Percentiles rank a stretch among this genome's conserved stretches.
These are phyloP conservation scores for Starmera amethionina DNA, from an alignment of 805 yeast genomes.

Conservation along the genomic window DNA sequence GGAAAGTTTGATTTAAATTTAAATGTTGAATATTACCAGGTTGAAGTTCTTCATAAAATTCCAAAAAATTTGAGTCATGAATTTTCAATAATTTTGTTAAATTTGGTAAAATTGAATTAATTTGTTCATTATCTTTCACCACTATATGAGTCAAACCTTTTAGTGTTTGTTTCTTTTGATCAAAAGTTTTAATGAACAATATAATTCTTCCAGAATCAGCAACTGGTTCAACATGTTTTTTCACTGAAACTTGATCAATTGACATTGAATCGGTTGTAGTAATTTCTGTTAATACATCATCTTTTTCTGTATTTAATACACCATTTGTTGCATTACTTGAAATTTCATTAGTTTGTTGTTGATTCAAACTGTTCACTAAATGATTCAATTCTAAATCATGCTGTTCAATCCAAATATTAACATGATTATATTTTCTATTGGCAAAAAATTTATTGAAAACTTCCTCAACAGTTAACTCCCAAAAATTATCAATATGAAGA, in stretches of 20 bases:
- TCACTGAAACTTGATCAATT: no score
- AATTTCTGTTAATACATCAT: no score
- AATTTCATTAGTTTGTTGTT: slow-evolving; percentile 9
- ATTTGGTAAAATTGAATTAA: slow-evolving; percentile 30
- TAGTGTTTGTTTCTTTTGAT: slow-evolving; percentile 41
- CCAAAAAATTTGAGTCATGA: slow-evolving; percentile 17
- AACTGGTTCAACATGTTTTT: background rate
- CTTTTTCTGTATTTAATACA: background rate
- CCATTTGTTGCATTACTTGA: slow-evolving; percentile 11
- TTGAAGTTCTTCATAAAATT: slow-evolving; percentile 52
- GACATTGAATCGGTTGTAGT: no score
- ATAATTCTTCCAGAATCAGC: slow-evolving; percentile 11
- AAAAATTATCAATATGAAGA: slow-evolving; percentile 10
- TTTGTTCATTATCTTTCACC: slow-evolving; percentile 37
- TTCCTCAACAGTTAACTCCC: slow-evolving; percentile 36
- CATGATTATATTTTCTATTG: slow-evolving; percentile 32
- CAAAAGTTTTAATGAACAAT: slow-evolving; percentile 58
- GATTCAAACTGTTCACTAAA: slow-evolving; percentile 3
- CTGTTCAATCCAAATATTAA: slow-evolving; percentile 63
- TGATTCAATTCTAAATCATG: slow-evolving; percentile 20
- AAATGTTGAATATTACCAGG: slow-evolving; percentile 37
- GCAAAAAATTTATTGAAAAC: slow-evolving; percentile 37
- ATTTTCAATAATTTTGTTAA: slow-evolving; percentile 34
- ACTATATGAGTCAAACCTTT: slow-evolving; percentile 55
- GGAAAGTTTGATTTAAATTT: slow-evolving; percentile 31